Evolutionary conservation across 257 asterid species (phyloP), one percentile per base, ranked within the genome.

Genomic region (Lithospermum erythrorhizon): DNA sequence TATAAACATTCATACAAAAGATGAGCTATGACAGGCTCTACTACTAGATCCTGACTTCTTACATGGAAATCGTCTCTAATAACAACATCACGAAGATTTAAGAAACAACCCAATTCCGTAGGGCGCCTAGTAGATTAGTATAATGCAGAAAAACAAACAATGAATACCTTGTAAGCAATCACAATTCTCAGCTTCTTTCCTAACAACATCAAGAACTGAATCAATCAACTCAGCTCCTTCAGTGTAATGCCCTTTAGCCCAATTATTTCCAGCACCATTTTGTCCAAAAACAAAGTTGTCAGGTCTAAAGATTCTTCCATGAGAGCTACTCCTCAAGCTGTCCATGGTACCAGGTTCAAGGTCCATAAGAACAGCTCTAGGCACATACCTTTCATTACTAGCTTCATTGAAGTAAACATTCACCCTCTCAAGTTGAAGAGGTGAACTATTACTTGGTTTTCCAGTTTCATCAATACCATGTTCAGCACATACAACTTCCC

Each of bases 341-440:
- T 84, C 93, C 93, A 81, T 84, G 0, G 88, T 81, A 23, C 88
- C 93, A 9, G 88, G 93, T 68, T 84, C 93, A 61, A 84, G 93
- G 60, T 84, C 93, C 74, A 84, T 73, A 57, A 84, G n/a, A 61
- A 84, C 93, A 3, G 93, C 88, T 55, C 93, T 73, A n/a, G 93
- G 88, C 2, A 84, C 93, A 27, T 81, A 81, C 65, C 93, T 27
- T 27, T 27, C 32, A 27, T 27, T 27, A 27, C 32, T 27, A 27
- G 32, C 32, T 27, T 27, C 32, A 37, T 84, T 84, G 78, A 77
- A 84, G 52, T 84, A 84, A 54, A 83, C 91, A 59, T 83, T 81
- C 18, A 81, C 72, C 63, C 93, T 75, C 72, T 84, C 93, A 15
- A 81, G 80, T 69, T 84, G 84, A 53, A 65, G 64, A 25, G 69